Base-by-base conservation (phyloP, 768 basidiomycete genomes). In the Suillus sp. region DNA sequence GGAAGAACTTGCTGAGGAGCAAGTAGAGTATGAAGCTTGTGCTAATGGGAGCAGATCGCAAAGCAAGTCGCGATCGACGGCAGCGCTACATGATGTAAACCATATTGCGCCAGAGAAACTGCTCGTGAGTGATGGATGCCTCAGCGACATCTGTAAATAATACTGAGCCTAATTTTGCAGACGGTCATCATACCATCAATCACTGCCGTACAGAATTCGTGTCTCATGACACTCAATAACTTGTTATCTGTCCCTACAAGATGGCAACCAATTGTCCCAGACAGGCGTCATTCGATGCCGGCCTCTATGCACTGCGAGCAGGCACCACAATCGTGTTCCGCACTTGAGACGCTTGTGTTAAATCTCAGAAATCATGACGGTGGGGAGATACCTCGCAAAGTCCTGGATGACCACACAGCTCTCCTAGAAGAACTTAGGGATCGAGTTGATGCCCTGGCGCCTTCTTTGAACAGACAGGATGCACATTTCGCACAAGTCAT, bases 181-280 rank as follows among this genome's bases (percentile, higher is more conserved):
- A 81, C 80, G 65, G 86, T 90, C 66, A 77, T 92, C 40, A 78
- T 88, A 67, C 85, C 89, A 10, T 92, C 91, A n/a, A 87, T 94
- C 66, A 78, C 82, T 16, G 81, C 84, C 61, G 90, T 93, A 37
- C 88, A 92, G 68, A 83, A 81, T 63, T 90, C 90, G 20, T 92
- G 90, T 71, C 69, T 93, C 30, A 87, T 86, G 79, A 90, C 89
- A 2, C 78, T 94, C 54, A 85, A 87, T 68, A 87, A 85, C 72
- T 79, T 93, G 25, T 83, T 92, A 25, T 85, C 86, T 37, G 78
- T 77, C 14, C 78, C 83, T 18, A 75, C 75, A 2, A 57, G 56
- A 57, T 57, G 56, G 56, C 56, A 57, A 25, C 38, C 56, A 20
- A 57, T 57, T 13, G 38, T 57, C 11, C 56, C 56, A 27, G 56